Conservation (phyloP, 495 filamentous ascomycete genomes). For the Aspergillus sclerotioniger region DNA sequence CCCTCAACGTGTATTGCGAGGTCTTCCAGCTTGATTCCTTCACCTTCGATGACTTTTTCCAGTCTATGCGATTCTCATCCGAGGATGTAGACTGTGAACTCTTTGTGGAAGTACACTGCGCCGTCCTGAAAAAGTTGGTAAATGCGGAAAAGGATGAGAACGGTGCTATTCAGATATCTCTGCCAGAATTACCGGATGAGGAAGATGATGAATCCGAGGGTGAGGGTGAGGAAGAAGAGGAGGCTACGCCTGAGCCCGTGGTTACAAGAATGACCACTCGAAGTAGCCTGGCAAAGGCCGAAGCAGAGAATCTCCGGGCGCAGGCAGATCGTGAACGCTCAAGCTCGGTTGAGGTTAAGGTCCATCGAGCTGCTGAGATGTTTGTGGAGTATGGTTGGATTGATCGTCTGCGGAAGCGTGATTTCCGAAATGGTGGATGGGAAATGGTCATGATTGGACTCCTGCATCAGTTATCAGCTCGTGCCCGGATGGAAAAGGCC, state of each 20-base stretch:
- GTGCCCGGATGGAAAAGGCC: constrained; percentile 59
- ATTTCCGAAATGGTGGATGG: constrained; percentile 92
- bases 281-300: constrained; percentile 78
- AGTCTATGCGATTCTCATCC: constrained; percentile 77
- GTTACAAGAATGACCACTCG: constrained; percentile 71
- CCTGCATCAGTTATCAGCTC: constrained; percentile 77
- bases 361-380: constrained; percentile 80
- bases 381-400: constrained; percentile 70
- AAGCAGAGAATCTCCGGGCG: constrained; percentile 63
- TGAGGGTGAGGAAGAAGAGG: constrained; percentile 51
- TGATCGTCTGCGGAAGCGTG: constrained; percentile 73
- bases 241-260: constrained; percentile 60
- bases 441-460: constrained; percentile 84
- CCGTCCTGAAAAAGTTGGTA: constrained; percentile 84
- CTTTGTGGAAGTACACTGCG: constrained; percentile 87
- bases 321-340: constrained; percentile 30
- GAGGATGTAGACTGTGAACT: constrained; percentile 81
- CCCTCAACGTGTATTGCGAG: constrained; percentile 92
- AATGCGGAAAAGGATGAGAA: constrained; percentile 65
- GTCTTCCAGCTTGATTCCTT: constrained; percentile 93
- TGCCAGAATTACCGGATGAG: constrained; percentile 73
- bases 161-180: constrained; percentile 72
- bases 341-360: constrained; percentile 38
- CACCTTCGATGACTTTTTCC: constrained; percentile 93
- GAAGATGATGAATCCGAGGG: constrained; percentile 61